Conservation (phyloP, 23 red algal species). For the Cyanidium caldarium region DNA sequence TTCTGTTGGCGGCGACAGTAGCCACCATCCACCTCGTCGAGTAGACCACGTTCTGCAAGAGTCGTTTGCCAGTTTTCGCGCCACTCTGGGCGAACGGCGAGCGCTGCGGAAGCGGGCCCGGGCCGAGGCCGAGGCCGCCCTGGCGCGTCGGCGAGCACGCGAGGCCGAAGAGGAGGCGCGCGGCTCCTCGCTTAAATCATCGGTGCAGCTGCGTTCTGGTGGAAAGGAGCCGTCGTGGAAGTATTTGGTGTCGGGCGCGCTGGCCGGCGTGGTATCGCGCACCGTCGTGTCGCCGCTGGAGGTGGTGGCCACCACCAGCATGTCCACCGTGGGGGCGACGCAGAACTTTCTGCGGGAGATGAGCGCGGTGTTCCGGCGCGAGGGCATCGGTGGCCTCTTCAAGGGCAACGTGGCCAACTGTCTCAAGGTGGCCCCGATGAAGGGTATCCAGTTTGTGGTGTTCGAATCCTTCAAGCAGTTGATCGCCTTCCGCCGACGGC, state of each 20-base stretch:
- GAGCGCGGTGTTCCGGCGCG: constrained; percentile 32
- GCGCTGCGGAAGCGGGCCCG: too few species aligned
- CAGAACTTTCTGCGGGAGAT: constrained; percentile 26
- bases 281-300: constrained; percentile 79
- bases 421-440: constrained; percentile 76
- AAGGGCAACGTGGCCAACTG: constrained; percentile 84
- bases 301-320: constrained; percentile 71
- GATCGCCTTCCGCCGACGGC: constrained; percentile 9
- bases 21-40: too few species aligned
- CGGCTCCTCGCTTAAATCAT: constrained; percentile 1
- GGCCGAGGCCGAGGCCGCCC: too few species aligned
- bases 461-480: constrained; percentile 68
- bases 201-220: background rate
- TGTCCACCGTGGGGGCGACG: constrained; percentile 23
- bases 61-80: too few species aligned
- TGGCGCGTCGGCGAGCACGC: background rate
- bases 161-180: constrained; percentile 4
- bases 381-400: constrained; percentile 83
- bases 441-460: constrained; percentile 80
- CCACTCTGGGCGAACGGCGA: too few species aligned
- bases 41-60: too few species aligned
- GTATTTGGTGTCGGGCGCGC: constrained; percentile 15
- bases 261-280: constrained; percentile 70
- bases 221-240: background rate
- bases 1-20: too few species aligned